Percentiles rank a stretch among this genome's conserved stretches.
These are phyloP conservation scores for Aaosphaeria arxii DNA, from an alignment of 2,329 filamentous ascomycete genomes.

Conservation along the genomic window DNA sequence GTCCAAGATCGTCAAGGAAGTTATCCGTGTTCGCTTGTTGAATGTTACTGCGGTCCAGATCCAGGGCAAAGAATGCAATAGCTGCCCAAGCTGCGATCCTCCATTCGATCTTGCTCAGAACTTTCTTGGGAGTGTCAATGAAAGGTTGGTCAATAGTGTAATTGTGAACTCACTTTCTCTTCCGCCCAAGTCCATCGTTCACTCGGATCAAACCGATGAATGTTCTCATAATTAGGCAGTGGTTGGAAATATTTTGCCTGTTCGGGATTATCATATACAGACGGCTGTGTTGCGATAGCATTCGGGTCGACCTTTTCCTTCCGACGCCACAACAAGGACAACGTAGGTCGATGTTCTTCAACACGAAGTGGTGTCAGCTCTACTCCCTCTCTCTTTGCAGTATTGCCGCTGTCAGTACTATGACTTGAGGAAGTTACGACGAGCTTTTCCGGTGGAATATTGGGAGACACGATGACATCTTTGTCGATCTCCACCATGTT, in stretches of 20 bases:
- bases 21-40: conserved; percentile 19
- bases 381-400: background rate
- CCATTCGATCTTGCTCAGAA: conserved; percentile 7
- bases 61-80: conserved; percentile 46
- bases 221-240: conserved; percentile 54
- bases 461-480: background rate
- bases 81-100: conserved; percentile 1
- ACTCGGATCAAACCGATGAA: conserved; percentile 54
- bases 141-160: background rate
- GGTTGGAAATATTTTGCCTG: conserved; percentile 27
- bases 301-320: conserved; percentile 7
- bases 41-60: conserved; percentile 36
- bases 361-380: conserved; percentile 4
- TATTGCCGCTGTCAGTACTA: background rate
- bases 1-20: conserved; percentile 15
- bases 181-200: conserved; percentile 53
- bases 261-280: conserved; percentile 11
- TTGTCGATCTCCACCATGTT: background rate
- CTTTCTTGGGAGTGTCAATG: conserved; percentile 6
- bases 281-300: conserved; percentile 12
- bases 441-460: background rate
- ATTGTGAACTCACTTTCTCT: conserved; percentile 39
- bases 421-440: background rate
- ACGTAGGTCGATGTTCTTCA: conserved; percentile 6
- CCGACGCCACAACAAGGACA: conserved; percentile 9